Evolutionary conservation across 208 protist species (phyloP).

Genomic region (Leptomonas pyrrhocoris): DNA sequence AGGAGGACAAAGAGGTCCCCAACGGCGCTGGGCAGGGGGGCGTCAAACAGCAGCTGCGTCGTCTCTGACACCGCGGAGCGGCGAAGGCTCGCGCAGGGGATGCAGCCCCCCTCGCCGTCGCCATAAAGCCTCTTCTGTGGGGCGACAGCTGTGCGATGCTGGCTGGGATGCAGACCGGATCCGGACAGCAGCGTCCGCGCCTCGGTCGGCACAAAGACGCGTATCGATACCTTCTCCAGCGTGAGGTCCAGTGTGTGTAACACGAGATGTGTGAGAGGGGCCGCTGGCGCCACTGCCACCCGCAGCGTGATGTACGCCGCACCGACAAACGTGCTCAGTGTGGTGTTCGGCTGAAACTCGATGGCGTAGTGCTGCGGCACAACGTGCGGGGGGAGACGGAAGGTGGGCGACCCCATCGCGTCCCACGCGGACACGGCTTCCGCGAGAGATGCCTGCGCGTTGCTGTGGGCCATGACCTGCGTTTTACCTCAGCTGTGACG

Average conservation of each 20-base stretch:
- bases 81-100: constrained; percentile 25
- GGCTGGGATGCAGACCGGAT: constrained; percentile 6
- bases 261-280: constrained; percentile 32
- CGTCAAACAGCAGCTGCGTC: constrained; percentile 39
- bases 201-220: constrained; percentile 3
- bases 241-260: constrained; percentile 48
- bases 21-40: constrained; percentile 30
- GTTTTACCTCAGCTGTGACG: too few relatives aligned
- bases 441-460: neutral
- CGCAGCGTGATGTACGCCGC: constrained; percentile 36
- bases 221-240: constrained; percentile 5
- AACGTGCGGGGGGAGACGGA: constrained; percentile 32
- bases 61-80: constrained; percentile 37
- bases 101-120: neutral
- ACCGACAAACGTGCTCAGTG: constrained; percentile 28
- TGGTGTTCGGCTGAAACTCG: constrained; percentile 39
- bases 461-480: neutral
- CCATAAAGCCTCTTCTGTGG: neutral
- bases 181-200: neutral
- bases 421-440: neutral
- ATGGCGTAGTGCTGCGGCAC: constrained; percentile 52
- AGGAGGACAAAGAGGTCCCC: constrained; percentile 42
- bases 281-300: constrained; percentile 16
- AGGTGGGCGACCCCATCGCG: constrained; percentile 24
- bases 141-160: neutral